Percentiles rank a stretch among this genome's conserved stretches.
These are phyloP conservation scores for Zygosaccharomyces sapae DNA, from an alignment of 1,139 yeast species.

Conservation along the genomic window DNA sequence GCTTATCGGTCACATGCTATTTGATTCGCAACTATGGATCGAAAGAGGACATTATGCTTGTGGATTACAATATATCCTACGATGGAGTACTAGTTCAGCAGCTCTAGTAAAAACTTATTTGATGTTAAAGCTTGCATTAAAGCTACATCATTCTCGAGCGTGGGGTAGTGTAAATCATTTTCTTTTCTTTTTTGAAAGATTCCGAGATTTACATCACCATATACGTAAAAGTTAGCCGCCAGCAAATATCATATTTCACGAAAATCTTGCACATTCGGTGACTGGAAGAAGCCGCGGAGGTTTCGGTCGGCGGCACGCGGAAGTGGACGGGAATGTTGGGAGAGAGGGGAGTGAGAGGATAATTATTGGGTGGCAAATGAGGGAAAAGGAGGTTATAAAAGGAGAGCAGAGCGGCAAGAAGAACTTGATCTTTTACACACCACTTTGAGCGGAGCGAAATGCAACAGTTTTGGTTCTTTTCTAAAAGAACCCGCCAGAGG, in stretches of 20 bases:
- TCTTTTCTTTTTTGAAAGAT: neutral
- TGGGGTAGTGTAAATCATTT: neutral
- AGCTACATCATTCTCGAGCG: neutral
- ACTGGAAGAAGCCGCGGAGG: too few relatives aligned
- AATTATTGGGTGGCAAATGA: constrained; percentile 1
- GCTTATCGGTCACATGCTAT: neutral
- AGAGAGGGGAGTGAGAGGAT: neutral
- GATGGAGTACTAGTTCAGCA: too few relatives aligned
- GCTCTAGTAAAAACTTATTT: neutral
- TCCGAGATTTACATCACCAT: neutral
- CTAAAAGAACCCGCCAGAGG: neutral
- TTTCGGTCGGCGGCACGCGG: too few relatives aligned
- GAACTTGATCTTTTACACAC: neutral
- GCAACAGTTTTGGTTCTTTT: neutral
- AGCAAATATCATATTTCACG: neutral
- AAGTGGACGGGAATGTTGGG: neutral
- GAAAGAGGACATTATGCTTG: neutral
- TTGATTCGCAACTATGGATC: neutral
- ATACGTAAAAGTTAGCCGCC: neutral
- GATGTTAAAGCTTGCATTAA: neutral
- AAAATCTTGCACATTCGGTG: neutral
- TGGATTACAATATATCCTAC: neutral
- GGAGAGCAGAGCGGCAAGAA: neutral
- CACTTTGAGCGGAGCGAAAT: neutral
- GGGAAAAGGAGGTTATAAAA: constrained; percentile 3